Evolutionary conservation across 495 filamentous ascomycete genomes (phyloP).

Genomic region (Aspergillus steynii): DNA sequence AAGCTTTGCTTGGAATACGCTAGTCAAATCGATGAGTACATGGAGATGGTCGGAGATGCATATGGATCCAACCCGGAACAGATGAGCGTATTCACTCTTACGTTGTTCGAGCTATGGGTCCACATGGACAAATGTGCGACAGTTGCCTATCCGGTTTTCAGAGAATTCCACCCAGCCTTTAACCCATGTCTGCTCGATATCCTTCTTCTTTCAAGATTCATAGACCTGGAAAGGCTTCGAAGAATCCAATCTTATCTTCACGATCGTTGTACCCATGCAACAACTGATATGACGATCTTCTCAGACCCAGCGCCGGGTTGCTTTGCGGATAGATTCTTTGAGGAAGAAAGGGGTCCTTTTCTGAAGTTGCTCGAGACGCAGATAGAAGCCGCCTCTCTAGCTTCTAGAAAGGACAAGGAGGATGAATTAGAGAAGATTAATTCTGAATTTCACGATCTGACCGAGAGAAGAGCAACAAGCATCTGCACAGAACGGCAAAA

Average conservation of each 20-base stretch:
- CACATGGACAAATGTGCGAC: slow-evolving; percentile 53
- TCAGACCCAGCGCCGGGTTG: slow-evolving; percentile 31
- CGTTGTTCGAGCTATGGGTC: slow-evolving; percentile 60
- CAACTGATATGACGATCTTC: slow-evolving; percentile 42
- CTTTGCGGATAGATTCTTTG: slow-evolving; percentile 49
- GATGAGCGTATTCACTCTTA: slow-evolving; percentile 58
- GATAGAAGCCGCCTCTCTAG: slow-evolving; percentile 33
- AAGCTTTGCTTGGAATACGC: slow-evolving; percentile 36
- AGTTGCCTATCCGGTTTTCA: slow-evolving; percentile 40
- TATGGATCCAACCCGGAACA: slow-evolving; percentile 49
- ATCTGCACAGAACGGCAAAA: slow-evolving; percentile 26
- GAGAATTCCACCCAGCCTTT: slow-evolving; percentile 53
- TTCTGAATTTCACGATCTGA: slow-evolving; percentile 38
- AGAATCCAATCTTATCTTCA: slow-evolving; percentile 49
- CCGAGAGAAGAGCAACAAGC: slow-evolving; percentile 30
- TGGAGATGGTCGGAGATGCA: slow-evolving; percentile 28
- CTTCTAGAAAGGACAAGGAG: slow-evolving; percentile 32
- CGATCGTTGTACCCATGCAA: slow-evolving; percentile 23
- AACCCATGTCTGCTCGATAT: slow-evolving; percentile 49
- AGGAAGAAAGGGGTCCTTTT: slow-evolving; percentile 20
- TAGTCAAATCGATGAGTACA: slow-evolving; percentile 34
- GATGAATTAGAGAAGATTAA: slow-evolving; percentile 38
- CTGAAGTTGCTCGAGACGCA: slow-evolving; percentile 27
- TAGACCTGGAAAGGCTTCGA: slow-evolving; percentile 50
- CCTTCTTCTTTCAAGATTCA: slow-evolving; percentile 41